phyloP scores from a whole-genome alignment of 2,329 filamentous ascomycete species.

The Clonostachys byssicola region DNA sequence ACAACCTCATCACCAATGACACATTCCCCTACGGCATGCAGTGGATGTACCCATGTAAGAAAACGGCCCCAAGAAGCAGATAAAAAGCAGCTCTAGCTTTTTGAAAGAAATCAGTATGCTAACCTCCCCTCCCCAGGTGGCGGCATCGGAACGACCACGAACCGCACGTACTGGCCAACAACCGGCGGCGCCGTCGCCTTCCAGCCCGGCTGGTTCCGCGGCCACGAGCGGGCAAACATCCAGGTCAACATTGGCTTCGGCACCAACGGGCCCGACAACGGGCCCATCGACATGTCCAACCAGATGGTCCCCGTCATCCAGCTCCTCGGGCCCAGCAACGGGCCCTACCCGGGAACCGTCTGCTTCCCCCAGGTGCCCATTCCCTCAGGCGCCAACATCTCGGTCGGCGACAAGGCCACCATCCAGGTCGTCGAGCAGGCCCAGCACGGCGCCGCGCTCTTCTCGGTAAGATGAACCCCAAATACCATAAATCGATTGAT shows the following conservation, averaged over 20 bases:
- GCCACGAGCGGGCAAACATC: slow-evolving; percentile 76
- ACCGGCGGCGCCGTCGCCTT: slow-evolving; percentile 82
- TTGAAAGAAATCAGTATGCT: slow-evolving; percentile 7
- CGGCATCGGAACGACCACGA: slow-evolving; percentile 70
- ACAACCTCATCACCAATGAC: slow-evolving; percentile 77
- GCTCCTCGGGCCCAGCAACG: slow-evolving; percentile 75
- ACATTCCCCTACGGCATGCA: slow-evolving; percentile 87
- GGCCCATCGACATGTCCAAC: slow-evolving; percentile 83
- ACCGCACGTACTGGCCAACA: slow-evolving; percentile 90
- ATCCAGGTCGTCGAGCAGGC: slow-evolving; percentile 85
- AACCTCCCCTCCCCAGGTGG: slow-evolving; percentile 56
- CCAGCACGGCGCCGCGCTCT: slow-evolving; percentile 77
- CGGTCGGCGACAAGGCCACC: slow-evolving; percentile 82
- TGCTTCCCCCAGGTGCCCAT: slow-evolving; percentile 88
- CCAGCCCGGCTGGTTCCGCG: slow-evolving; percentile 94
- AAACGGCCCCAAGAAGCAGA: not conserved
- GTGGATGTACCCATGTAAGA: slow-evolving; percentile 91
- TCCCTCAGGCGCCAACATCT: slow-evolving; percentile 65
- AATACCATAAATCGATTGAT: not conserved
- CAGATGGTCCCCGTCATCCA: slow-evolving; percentile 78
- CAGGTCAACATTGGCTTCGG: slow-evolving; percentile 91
- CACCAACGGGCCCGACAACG: slow-evolving; percentile 55
- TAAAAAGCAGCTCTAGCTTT: not conserved
- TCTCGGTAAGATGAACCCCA: slow-evolving; percentile 58
- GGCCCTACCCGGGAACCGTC: slow-evolving; percentile 82